Evolutionary conservation across 768 basidiomycete genomes (phyloP).

Genomic region (Pleurotus salmoneostramineus): DNA sequence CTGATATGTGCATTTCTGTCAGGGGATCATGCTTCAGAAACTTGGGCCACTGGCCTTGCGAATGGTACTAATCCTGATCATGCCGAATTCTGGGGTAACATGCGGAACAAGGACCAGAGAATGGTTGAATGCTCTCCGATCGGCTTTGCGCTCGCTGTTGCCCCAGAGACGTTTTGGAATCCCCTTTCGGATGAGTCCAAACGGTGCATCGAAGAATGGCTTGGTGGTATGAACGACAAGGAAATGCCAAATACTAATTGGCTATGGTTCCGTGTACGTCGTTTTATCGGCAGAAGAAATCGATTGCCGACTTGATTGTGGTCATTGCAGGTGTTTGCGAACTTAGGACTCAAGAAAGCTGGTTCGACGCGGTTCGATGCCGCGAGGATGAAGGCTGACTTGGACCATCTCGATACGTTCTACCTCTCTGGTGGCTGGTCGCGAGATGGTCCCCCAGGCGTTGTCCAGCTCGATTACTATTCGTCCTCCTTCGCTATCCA

Average conservation of each 20-base stretch:
- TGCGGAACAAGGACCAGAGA: constrained; percentile 71
- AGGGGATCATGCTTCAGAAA: neutral
- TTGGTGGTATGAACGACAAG: constrained; percentile 77
- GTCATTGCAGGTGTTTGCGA: constrained; percentile 58
- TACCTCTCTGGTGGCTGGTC: constrained; percentile 77
- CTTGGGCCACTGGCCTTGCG: constrained; percentile 61
- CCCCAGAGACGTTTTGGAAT: constrained; percentile 62
- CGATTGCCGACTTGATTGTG: neutral
- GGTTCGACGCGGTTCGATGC: constrained; percentile 54
- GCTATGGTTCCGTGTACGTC: constrained; percentile 72
- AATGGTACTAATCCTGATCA: constrained; percentile 65
- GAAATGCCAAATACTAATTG: constrained; percentile 83
- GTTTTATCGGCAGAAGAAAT: neutral
- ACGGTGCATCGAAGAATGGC: constrained; percentile 58
- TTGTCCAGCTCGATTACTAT: constrained; percentile 77
- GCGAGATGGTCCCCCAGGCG: constrained; percentile 72
- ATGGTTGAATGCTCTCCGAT: constrained; percentile 84
- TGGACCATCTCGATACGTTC: constrained; percentile 76
- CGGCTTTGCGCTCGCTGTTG: constrained; percentile 66
- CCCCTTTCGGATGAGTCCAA: constrained; percentile 50
- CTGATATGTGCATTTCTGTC: neutral
- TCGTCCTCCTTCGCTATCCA: constrained; percentile 80
- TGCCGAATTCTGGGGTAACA: constrained; percentile 74
- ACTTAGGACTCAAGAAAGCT: constrained; percentile 63
- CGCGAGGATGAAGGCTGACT: constrained; percentile 64